phyloP scores from a whole-genome alignment of 495 filamentous ascomycete genomes.

The Aspergillus conjunctus region DNA sequence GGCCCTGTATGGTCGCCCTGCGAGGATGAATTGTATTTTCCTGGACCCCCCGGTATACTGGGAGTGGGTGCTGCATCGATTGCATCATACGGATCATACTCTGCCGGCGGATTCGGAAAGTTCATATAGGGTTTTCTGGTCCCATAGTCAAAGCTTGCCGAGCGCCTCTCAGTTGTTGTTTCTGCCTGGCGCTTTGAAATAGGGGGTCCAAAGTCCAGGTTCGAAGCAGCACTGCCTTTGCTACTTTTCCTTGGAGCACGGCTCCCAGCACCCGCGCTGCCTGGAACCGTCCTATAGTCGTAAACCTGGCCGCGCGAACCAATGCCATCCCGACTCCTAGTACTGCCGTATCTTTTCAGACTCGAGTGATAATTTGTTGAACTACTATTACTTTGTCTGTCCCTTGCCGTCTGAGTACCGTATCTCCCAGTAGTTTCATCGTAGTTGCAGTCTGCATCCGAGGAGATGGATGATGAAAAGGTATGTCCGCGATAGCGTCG shows the following conservation, averaged over 20 bases:
- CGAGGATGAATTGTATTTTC: constrained; percentile 36
- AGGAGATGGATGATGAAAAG: constrained; percentile 70
- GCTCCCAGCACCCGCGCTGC: constrained; percentile 8
- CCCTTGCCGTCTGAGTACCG: constrained; percentile 52
- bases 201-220: constrained; percentile 61
- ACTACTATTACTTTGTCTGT: constrained; percentile 79
- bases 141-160: constrained; percentile 78
- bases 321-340: constrained; percentile 49
- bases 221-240: constrained; percentile 72
- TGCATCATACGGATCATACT: constrained; percentile 51
- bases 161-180: constrained; percentile 60
- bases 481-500: constrained; percentile 60
- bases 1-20: constrained; percentile 40
- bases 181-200: constrained; percentile 55
- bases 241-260: constrained; percentile 60
- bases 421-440: constrained; percentile 67
- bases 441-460: constrained; percentile 70
- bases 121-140: constrained; percentile 37
- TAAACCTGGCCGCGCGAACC: constrained; percentile 33
- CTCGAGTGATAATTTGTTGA: constrained; percentile 64
- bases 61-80: constrained; percentile 89
- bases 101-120: constrained; percentile 27
- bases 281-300: constrained; percentile 25
- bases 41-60: constrained; percentile 79
- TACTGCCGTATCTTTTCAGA: constrained; percentile 66